Percentiles rank a stretch among this genome's conserved stretches.
These are phyloP conservation scores for Vitis amurensis DNA, from an alignment of 164 flowering plant genomes.

Conservation along the genomic window DNA sequence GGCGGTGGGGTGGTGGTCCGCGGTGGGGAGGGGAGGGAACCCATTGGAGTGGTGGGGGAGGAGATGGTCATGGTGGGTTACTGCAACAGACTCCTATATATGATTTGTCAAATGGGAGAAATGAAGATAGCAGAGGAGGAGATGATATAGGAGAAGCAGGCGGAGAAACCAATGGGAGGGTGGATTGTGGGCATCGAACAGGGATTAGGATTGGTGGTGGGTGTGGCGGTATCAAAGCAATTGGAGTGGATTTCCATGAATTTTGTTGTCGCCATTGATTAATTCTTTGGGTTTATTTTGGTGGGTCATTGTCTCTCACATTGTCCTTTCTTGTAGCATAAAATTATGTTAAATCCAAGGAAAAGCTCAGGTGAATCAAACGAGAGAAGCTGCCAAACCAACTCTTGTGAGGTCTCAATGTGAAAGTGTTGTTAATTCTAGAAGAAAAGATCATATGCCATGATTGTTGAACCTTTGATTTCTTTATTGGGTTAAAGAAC, in stretches of 20 bases:
- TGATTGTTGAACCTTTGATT: too few species aligned
- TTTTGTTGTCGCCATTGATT: not conserved
- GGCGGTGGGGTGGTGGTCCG: constrained; percentile 8
- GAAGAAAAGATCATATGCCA: too few species aligned
- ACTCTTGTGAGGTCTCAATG: too few species aligned
- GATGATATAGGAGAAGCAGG: not conserved
- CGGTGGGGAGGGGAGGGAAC: constrained; percentile 26
- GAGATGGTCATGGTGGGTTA: not conserved
- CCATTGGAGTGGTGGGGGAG: constrained; percentile 31
- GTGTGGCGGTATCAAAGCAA: too few species aligned
- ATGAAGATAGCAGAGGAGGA: not conserved
- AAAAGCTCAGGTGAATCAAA: too few species aligned
- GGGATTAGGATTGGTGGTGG: not conserved
- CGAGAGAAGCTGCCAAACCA: too few species aligned
- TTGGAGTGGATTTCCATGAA: not conserved
- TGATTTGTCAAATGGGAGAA: constrained; percentile 6
- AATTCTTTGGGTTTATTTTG: not conserved
- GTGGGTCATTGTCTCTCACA: constrained; percentile 6
- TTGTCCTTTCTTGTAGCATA: not conserved
- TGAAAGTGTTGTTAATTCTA: too few species aligned
- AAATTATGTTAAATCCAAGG: too few species aligned
- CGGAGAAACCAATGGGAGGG: constrained; percentile 8
- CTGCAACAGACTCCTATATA: too few species aligned
- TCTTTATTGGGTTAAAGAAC: too few species aligned
- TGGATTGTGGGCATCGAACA: constrained; percentile 20